Percentiles rank a stretch among this genome's conserved stretches.
Conservation (phyloP, 2,329 filamentous ascomycete genomes). For the Coniella vitis region DNA sequence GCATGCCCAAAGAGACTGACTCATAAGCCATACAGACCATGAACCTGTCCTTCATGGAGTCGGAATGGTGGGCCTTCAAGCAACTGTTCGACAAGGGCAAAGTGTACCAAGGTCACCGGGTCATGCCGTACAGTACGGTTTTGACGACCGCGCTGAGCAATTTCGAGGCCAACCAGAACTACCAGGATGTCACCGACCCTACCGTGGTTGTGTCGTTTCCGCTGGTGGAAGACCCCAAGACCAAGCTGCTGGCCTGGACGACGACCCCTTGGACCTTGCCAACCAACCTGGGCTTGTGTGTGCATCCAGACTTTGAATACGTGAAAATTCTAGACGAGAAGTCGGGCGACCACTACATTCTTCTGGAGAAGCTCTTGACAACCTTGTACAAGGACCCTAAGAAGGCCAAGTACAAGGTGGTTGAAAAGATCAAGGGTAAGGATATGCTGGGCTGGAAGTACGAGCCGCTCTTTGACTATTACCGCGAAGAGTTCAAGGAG, state of each 20-base stretch:
- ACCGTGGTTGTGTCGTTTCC: conserved; percentile 86
- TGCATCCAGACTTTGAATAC: conserved; percentile 73
- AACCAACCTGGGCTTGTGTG: conserved; percentile 66
- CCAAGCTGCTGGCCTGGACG: conserved; percentile 77
- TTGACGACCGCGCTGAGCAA: conserved; percentile 86
- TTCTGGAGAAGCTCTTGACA: conserved; percentile 72
- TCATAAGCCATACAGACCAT: conserved; percentile 55
- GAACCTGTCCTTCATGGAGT: conserved; percentile 94
- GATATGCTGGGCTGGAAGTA: conserved; percentile 88
- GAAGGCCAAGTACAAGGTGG: conserved; percentile 84
- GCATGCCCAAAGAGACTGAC: conserved; percentile 16
- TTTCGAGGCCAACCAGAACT: conserved; percentile 91
- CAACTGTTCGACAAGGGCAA: conserved; percentile 82
- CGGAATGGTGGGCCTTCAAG: conserved; percentile 95
- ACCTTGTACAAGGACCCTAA: conserved; percentile 92
- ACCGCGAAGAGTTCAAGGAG: conserved; percentile 83
- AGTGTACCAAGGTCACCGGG: conserved; percentile 83
- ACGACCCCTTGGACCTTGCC: conserved; percentile 78
- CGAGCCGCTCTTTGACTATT: conserved; percentile 82
- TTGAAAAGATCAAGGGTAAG: conserved; percentile 73
- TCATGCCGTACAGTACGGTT: conserved; percentile 93
- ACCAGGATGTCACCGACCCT: conserved; percentile 87
- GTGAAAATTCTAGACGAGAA: conserved; percentile 78
- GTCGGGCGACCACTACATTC: conserved; percentile 75
- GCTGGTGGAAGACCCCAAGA: conserved; percentile 67